These are phyloP conservation scores for Populus trichocarpa DNA, from an alignment of 441 rosid genomes.

Conservation along the genomic window DNA sequence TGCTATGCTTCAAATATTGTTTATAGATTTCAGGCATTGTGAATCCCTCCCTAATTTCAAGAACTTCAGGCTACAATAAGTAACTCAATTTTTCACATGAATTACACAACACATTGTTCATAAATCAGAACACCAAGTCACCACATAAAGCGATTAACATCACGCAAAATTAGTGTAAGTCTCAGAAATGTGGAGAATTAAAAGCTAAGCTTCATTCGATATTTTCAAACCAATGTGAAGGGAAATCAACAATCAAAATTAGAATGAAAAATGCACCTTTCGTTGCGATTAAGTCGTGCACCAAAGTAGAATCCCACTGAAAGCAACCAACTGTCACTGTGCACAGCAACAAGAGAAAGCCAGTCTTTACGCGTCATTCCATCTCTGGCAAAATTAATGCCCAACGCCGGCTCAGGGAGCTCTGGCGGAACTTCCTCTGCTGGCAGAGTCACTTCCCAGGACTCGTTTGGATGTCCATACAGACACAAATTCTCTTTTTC, in stretches of 20 bases:
- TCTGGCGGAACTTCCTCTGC: constrained; percentile 90
- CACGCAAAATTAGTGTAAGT: not conserved
- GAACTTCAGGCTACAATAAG: not conserved
- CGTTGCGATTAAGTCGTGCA: constrained; percentile 68
- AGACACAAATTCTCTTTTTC: constrained; percentile 86
- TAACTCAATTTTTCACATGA: not conserved
- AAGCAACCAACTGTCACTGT: constrained; percentile 81
- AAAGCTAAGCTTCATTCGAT: not conserved
- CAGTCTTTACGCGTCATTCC: constrained; percentile 84
- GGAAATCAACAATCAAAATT: not conserved
- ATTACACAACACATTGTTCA: not conserved
- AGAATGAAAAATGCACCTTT: constrained; percentile 34
- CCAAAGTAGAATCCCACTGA: constrained; percentile 81
- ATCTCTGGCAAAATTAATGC: constrained; percentile 84
- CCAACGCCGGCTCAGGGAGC: constrained; percentile 85
- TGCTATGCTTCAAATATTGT: not conserved
- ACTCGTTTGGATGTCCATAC: constrained; percentile 69
- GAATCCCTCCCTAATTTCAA: not conserved
- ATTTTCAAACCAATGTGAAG: not conserved
- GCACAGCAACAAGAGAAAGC: constrained; percentile 83
- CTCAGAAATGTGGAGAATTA: not conserved
- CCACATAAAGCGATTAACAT: not conserved
- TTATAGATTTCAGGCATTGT: not conserved
- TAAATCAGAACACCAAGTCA: not conserved
- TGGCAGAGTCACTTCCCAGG: constrained; percentile 79